These are phyloP conservation scores for Aspergillus brasiliensis DNA, from an alignment of 2,329 filamentous ascomycete species.

Conservation along the genomic window DNA sequence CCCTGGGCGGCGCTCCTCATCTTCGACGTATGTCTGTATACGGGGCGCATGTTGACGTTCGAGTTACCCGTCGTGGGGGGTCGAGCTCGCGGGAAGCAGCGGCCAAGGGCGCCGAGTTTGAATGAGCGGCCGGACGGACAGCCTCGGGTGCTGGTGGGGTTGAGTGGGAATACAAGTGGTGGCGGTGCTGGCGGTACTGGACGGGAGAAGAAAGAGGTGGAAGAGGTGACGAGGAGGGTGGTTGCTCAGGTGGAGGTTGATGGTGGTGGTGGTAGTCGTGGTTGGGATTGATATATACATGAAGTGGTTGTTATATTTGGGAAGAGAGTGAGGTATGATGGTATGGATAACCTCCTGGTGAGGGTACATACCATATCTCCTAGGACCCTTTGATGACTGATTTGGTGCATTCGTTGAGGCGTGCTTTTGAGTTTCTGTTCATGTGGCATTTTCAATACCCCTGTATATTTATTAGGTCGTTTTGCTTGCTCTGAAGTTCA, in stretches of 20 bases:
- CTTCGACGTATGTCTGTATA: constrained; percentile 66
- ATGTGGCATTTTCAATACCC: too few relatives aligned
- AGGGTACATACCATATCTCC: neutral
- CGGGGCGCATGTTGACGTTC: constrained; percentile 60
- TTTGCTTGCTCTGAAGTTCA: too few relatives aligned
- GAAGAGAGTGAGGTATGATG: too few relatives aligned
- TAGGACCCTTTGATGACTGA: neutral
- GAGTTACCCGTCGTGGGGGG: constrained; percentile 64
- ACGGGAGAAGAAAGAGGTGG: constrained; percentile 7
- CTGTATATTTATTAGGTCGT: too few relatives aligned
- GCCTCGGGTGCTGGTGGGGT: constrained; percentile 33
- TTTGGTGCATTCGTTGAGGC: neutral
- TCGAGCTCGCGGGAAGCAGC: constrained; percentile 59
- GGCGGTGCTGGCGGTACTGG: neutral
- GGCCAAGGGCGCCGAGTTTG: constrained; percentile 64
- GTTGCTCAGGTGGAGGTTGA: neutral
- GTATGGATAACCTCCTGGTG: constrained; percentile 10
- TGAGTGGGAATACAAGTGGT: constrained; percentile 2
- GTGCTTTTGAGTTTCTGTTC: neutral
- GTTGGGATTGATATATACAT: neutral
- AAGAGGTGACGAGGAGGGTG: constrained; percentile 13
- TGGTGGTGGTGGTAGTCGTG: neutral
- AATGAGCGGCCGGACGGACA: constrained; percentile 58
- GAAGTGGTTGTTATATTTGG: neutral
- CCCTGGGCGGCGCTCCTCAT: constrained; percentile 64